These are phyloP conservation scores for Dothiorella sarmentorum DNA, from an alignment of 2,329 filamentous ascomycete genomes.

Conservation along the genomic window DNA sequence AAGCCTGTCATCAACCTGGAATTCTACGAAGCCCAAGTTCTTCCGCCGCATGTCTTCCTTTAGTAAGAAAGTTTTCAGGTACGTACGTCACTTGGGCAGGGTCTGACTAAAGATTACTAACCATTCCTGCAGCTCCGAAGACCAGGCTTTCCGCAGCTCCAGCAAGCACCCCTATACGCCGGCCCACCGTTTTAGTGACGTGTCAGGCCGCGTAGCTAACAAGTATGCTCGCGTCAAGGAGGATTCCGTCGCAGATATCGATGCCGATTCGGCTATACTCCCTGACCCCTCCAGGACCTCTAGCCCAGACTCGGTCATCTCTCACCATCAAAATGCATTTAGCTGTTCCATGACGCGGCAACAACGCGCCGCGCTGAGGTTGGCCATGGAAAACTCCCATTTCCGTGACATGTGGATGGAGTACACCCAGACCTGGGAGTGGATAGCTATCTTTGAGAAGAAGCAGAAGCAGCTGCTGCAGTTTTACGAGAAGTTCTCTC, in stretches of 20 bases:
- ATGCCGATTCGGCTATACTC: neutral
- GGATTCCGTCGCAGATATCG: conserved; percentile 14
- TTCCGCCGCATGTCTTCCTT: conserved; percentile 9
- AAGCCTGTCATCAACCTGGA: neutral
- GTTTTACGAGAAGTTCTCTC: conserved; percentile 13
- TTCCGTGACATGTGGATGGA: conserved; percentile 15
- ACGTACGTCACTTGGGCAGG: neutral
- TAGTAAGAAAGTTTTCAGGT: conserved; percentile 4
- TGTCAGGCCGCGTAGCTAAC: conserved; percentile 6
- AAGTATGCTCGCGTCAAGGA: conserved; percentile 12
- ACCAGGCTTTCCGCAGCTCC: neutral
- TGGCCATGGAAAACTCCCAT: conserved; percentile 1
- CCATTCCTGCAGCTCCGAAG: neutral
- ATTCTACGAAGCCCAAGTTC: conserved; percentile 6
- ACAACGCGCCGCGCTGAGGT: conserved; percentile 4
- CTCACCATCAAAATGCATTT: conserved; percentile 1
- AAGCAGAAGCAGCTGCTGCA: conserved; percentile 13
- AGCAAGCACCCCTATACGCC: neutral
- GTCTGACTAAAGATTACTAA: neutral
- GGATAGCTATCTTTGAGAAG: conserved; percentile 9
- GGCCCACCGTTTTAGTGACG: conserved; percentile 5
- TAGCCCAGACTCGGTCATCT: conserved; percentile 12
- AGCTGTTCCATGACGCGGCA: neutral
- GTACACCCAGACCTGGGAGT: conserved; percentile 7
- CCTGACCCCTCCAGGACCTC: conserved; percentile 9